These are phyloP conservation scores for Penicillium verrucosum DNA, from an alignment of 2,329 filamentous ascomycete species.

Conservation along the genomic window DNA sequence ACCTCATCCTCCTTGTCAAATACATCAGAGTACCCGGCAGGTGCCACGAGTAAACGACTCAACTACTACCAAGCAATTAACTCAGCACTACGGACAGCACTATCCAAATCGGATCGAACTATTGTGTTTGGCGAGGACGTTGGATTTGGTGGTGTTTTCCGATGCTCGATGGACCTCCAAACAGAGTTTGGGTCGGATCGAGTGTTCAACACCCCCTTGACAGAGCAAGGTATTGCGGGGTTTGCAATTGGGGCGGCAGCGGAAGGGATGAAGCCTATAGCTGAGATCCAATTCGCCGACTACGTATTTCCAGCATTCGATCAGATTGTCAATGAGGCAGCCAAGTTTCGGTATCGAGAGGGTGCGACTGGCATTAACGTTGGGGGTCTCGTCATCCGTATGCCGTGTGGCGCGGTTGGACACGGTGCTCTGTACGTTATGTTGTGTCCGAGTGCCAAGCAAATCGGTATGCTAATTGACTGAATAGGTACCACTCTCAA, in stretches of 20 bases:
- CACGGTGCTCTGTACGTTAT: conserved; percentile 68
- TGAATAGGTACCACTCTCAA: conserved; percentile 70
- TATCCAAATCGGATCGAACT: conserved; percentile 79
- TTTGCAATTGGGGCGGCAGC: conserved; percentile 89
- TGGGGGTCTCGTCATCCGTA: conserved; percentile 79
- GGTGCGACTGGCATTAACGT: conserved; percentile 63
- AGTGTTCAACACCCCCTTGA: conserved; percentile 94
- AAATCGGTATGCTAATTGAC: neutral
- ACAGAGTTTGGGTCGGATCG: conserved; percentile 82
- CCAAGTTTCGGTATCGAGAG: conserved; percentile 78
- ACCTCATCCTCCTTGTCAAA: conserved; percentile 68
- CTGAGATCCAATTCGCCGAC: conserved; percentile 94
- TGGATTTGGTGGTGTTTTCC: conserved; percentile 93
- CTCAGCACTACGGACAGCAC: conserved; percentile 75
- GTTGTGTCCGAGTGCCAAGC: no score
- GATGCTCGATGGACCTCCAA: conserved; percentile 86
- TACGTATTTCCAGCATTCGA: conserved; percentile 93
- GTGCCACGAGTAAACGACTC: conserved; percentile 73
- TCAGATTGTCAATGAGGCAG: conserved; percentile 89
- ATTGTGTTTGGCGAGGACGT: conserved; percentile 96
- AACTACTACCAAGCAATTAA: conserved; percentile 96
- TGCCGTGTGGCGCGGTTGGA: conserved; percentile 87
- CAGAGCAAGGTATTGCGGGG: conserved; percentile 90
- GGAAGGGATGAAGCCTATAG: conserved; percentile 87
- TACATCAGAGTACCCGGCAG: conserved; percentile 70